Evolutionary conservation across 2,329 filamentous ascomycete genomes (phyloP).

Genomic region (Sarocladiaceae sp.): DNA sequence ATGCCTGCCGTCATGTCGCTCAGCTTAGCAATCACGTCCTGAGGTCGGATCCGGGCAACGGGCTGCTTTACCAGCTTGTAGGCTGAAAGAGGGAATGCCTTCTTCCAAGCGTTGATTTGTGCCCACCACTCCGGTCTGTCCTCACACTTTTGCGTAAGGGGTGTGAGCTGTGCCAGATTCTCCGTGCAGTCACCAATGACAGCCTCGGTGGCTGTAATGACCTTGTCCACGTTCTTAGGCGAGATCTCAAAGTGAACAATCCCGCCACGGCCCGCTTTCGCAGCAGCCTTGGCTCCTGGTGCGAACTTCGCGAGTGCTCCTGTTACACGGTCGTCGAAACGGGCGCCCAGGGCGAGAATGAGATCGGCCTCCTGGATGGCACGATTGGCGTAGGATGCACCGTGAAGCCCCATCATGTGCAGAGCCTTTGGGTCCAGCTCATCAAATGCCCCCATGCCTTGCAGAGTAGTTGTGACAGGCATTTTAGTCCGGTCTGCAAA

Average conservation of each 20-base stretch:
- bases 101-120: constrained; percentile 88
- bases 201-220: constrained; percentile 85
- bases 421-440: constrained; percentile 84
- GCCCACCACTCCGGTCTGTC: constrained; percentile 81
- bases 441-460: constrained; percentile 81
- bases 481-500: constrained; percentile 79
- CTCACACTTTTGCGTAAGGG: constrained; percentile 15
- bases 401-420: constrained; percentile 95
- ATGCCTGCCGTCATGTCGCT: constrained; percentile 76
- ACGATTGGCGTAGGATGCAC: constrained; percentile 89
- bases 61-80: constrained; percentile 75
- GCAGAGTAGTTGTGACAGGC: constrained; percentile 85
- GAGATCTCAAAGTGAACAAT: constrained; percentile 96
- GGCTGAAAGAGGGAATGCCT: constrained; percentile 76
- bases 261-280: constrained; percentile 73
- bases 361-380: constrained; percentile 89
- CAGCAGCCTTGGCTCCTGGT: constrained; percentile 74
- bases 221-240: constrained; percentile 98
- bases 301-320: constrained; percentile 74
- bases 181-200: neutral
- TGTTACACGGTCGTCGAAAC: constrained; percentile 91
- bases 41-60: constrained; percentile 84
- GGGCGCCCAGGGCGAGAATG: constrained; percentile 80
- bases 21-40: constrained; percentile 85
- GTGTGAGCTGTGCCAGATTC: neutral